Evolutionary conservation across 2,329 filamentous ascomycete genomes (phyloP).

Genomic region (Sarocladiaceae sp.): DNA sequence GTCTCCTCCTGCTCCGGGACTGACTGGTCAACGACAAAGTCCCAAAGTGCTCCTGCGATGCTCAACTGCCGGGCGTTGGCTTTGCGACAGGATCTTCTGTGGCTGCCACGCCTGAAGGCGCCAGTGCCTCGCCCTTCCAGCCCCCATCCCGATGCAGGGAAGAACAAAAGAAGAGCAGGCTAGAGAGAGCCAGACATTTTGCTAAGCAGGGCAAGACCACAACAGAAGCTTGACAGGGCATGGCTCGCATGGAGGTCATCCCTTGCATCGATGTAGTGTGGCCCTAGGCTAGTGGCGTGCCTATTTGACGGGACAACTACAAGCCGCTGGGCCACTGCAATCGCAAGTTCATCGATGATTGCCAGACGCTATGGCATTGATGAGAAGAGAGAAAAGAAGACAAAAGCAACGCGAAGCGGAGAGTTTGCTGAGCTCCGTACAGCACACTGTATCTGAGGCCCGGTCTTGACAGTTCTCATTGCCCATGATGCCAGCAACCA

Average conservation of each 20-base stretch:
- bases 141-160: not conserved
- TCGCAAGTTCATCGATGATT: no score
- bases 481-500: no score
- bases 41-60: no score
- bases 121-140: not conserved
- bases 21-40: not conserved
- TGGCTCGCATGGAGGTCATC: not conserved
- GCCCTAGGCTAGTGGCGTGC: conserved; percentile 4
- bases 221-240: not conserved
- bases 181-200: conserved; percentile 2
- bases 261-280: conserved; percentile 3
- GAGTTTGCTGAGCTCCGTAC: no score
- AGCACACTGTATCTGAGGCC: no score
- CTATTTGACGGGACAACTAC: no score
- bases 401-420: no score
- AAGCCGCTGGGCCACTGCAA: no score
- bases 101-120: not conserved
- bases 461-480: no score
- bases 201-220: no score
- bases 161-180: not conserved
- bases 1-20: not conserved
- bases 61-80: not conserved
- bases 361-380: no score
- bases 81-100: not conserved
- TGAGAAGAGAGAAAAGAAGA: no score